Evolutionary conservation across 805 yeast genomes (phyloP), one percentile per base, ranked within the genome.

Genomic region (Myxozyma neotropica): DNA sequence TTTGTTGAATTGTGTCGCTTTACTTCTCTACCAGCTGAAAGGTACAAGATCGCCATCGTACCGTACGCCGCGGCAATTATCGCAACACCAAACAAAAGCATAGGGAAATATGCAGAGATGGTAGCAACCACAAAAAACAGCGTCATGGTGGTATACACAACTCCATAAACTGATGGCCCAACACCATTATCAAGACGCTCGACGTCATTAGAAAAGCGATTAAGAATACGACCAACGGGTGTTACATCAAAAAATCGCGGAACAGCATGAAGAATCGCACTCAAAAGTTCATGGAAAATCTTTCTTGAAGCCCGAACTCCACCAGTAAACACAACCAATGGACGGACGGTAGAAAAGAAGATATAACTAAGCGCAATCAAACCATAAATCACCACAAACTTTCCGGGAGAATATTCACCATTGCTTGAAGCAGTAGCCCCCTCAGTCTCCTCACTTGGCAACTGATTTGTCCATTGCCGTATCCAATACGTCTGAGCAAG

Each of bases 191-290:
- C 99, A 62, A 93, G 83, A 13, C 94, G 84, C 74, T 92, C 97
- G 63, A 93, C 84, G 77, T 93, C 99, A 73, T 89, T 92, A 6
- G 97, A 89, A 71, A 94, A 93, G 71, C 99, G 82, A 75, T 93
- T 94, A 90, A 93, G 89, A 57, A 93, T 89, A 73, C 98, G 86
- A 36, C 99, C 99, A 67, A 88, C 82, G 7, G 99, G 98, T 2
- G 98, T 93, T 21, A 94, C 81, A 72, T 94, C 98, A 73, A 92
- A 93, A 75, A 94, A 94, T 69, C 97, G 81, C 66, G 90, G 78
- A 64, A 81, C 87, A 1, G 97, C 95, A 63, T 86, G 81, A 70
- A 92, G 72, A 38, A 91, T 86, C 15, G 80, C 80, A n/a, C 76
- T 71, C 69, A 93, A 78, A 23, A 92, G 81, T 42, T 78, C 77